Conservation (phyloP, 169 alveolate species). For the Cryptosporidium andersoni region DNA sequence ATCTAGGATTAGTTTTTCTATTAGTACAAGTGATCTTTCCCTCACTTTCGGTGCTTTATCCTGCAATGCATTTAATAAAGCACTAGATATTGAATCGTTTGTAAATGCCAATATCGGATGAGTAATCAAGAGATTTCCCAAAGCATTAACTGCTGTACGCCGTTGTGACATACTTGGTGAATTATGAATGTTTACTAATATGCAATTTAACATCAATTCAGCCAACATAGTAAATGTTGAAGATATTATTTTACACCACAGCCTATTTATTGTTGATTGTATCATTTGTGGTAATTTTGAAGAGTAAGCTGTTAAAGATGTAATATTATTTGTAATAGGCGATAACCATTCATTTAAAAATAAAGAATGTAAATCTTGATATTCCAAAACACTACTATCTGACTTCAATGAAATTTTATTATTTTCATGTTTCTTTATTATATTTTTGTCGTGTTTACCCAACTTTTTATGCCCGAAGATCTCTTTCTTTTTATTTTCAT, state of each 20-base stretch:
- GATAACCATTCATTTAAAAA: slow-evolving; percentile 53
- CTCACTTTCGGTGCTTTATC: slow-evolving; percentile 70
- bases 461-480: not conserved
- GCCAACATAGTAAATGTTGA: slow-evolving; percentile 7
- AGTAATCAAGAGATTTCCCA: slow-evolving; percentile 23
- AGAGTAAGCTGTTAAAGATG: slow-evolving; percentile 44
- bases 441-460: not conserved
- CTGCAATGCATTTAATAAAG: slow-evolving; percentile 21
- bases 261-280: slow-evolving; percentile 20
- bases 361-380: slow-evolving; percentile 5
- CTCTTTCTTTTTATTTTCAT: not conserved
- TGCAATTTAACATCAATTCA: slow-evolving; percentile 34
- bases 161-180: slow-evolving; percentile 12
- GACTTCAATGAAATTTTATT: too few relatives aligned
- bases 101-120: slow-evolving; percentile 9
- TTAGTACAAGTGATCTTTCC: slow-evolving; percentile 52
- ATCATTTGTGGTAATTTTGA: slow-evolving; percentile 51
- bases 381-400: not conserved
- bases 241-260: slow-evolving; percentile 18
- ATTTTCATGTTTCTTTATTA: not conserved
- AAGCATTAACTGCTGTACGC: slow-evolving; percentile 42
- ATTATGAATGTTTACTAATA: slow-evolving; percentile 37
- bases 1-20: slow-evolving; percentile 44
- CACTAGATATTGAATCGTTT: slow-evolving; percentile 18
- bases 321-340: slow-evolving; percentile 45